phyloP scores from a whole-genome alignment of 345 rosid species.

The Sisymbrium altissimum region DNA sequence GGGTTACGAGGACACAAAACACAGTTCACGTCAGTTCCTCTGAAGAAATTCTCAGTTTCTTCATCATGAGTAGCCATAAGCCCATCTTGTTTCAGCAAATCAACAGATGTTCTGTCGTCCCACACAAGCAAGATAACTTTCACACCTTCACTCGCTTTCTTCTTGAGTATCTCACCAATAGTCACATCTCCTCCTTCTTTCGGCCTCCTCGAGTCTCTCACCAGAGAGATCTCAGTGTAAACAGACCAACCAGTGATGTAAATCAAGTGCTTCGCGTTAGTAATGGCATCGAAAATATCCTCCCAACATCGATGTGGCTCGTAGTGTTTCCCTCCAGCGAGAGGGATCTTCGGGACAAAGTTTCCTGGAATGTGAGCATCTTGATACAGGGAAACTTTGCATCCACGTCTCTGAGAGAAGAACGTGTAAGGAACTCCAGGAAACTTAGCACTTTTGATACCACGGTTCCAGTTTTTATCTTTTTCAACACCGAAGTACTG shows the following conservation, averaged over 20 bases:
- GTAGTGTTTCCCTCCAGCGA: slow-evolving; percentile 77
- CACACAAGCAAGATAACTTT: slow-evolving; percentile 88
- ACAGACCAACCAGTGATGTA: slow-evolving; percentile 99
- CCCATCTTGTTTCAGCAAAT: slow-evolving; percentile 79
- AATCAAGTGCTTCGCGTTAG: slow-evolving; percentile 79
- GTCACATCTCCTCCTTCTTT: slow-evolving; percentile 87
- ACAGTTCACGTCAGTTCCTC: slow-evolving; percentile 74
- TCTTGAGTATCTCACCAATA: slow-evolving; percentile 84
- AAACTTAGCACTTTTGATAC: slow-evolving; percentile 63
- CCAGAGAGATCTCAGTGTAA: slow-evolving; percentile 75
- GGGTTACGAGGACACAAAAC: slow-evolving; percentile 92
- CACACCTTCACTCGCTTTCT: slow-evolving; percentile 91
- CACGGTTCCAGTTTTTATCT: slow-evolving; percentile 63
- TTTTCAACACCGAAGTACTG: slow-evolving; percentile 69
- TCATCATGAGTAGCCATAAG: slow-evolving; percentile 98
- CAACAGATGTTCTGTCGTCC: slow-evolving; percentile 98
- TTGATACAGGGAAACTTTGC: slow-evolving; percentile 86
- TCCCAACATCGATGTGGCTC: slow-evolving; percentile 98
- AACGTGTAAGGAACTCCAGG: slow-evolving; percentile 97
- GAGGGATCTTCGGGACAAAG: slow-evolving; percentile 83
- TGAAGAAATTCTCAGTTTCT: slow-evolving; percentile 74
- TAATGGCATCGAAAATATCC: slow-evolving; percentile 85
- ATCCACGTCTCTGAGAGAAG: slow-evolving; percentile 80
- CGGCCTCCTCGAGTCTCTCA: slow-evolving; percentile 92
- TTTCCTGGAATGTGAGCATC: slow-evolving; percentile 91